phyloP scores from a whole-genome alignment of 2,329 filamentous ascomycete genomes.

The Clarireedia monteithiana region DNA sequence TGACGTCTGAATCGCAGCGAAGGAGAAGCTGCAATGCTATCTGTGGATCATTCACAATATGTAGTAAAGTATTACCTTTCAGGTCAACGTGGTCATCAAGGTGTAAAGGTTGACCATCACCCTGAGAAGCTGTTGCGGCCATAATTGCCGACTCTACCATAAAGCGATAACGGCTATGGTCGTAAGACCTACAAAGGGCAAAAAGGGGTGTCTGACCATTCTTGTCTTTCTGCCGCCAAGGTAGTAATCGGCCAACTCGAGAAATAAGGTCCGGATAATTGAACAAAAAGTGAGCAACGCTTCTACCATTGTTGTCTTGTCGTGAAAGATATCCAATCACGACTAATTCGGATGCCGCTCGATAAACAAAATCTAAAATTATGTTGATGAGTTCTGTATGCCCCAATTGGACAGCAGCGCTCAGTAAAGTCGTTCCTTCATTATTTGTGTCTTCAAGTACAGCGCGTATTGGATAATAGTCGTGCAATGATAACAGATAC shows the following conservation, averaged over 20 bases:
- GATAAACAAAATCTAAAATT: constrained; percentile 63
- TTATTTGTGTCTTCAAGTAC: constrained; percentile 81
- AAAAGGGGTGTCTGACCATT: constrained; percentile 98
- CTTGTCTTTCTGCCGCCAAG: constrained; percentile 87
- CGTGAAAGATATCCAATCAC: constrained; percentile 62
- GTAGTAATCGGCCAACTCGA: constrained; percentile 67
- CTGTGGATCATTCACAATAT: constrained; percentile 82
- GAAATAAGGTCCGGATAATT: constrained; percentile 76
- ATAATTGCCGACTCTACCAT: constrained; percentile 83
- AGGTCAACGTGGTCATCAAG: constrained; percentile 86
- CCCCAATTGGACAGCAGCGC: constrained; percentile 81
- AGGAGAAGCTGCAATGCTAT: constrained; percentile 70
- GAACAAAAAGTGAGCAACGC: constrained; percentile 93
- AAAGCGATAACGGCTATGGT: constrained; percentile 74
- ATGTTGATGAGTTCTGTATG: constrained; percentile 67
- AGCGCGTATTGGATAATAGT: constrained; percentile 64
- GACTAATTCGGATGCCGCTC: constrained; percentile 44
- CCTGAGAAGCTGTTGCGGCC: constrained; percentile 66
- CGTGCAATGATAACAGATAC: constrained; percentile 70
- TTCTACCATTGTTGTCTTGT: constrained; percentile 80
- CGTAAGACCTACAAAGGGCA: constrained; percentile 89
- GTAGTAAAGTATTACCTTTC: constrained; percentile 92
- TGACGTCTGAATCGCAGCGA: constrained; percentile 88
- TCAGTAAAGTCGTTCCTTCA: constrained; percentile 82
- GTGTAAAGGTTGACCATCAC: constrained; percentile 72